Evolutionary conservation across 2,329 filamentous ascomycete species (phyloP).

Genomic region (Botrytis paeoniae): DNA sequence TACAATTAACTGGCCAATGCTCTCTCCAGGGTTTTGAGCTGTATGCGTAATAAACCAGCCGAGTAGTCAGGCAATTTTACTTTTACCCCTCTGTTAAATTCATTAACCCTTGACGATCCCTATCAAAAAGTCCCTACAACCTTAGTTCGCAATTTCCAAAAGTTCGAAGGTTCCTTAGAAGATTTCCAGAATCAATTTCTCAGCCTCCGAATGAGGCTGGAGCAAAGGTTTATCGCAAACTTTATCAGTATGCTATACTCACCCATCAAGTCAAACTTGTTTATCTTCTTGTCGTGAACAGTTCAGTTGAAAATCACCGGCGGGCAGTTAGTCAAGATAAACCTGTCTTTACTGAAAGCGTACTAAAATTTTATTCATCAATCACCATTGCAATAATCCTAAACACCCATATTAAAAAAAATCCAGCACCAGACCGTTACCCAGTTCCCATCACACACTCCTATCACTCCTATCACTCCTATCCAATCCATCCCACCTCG

Average conservation of each 20-base stretch:
- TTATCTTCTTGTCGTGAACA: neutral
- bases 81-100: slow-evolving; percentile 6
- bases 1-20: slow-evolving; percentile 8
- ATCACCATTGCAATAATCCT: neutral
- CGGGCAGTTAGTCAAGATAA: neutral
- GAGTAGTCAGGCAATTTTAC: neutral
- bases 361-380: neutral
- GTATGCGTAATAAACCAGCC: neutral
- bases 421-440: neutral
- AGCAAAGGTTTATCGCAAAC: slow-evolving; percentile 3
- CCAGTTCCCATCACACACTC: neutral
- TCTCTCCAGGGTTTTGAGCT: neutral
- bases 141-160: slow-evolving; percentile 4
- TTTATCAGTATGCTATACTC: neutral
- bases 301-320: neutral
- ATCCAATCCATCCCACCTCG: slow-evolving; percentile 1
- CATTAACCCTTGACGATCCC: neutral
- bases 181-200: slow-evolving; percentile 4
- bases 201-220: slow-evolving; percentile 16
- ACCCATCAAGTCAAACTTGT: slow-evolving; percentile 3
- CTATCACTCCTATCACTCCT: neutral
- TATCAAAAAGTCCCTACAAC: neutral
- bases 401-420: neutral
- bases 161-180: neutral
- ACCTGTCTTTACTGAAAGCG: neutral